Base-by-base conservation (phyloP, 345 rosid species). In the Populus davidiana region DNA sequence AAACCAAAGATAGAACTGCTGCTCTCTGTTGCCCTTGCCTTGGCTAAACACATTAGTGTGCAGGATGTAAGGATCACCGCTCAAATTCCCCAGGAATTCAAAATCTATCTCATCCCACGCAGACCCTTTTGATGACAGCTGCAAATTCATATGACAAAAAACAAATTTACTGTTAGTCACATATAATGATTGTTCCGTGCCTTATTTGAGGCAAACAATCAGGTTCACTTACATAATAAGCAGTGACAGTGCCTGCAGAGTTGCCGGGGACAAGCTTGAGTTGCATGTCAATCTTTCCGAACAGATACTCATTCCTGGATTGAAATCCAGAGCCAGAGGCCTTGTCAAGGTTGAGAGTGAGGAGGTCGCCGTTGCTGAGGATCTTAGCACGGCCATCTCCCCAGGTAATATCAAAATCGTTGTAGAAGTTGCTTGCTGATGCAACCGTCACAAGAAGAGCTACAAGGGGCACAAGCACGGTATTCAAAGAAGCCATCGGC, bases 171-270 rank as follows among this genome's bases (percentile, higher is more conserved):
- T 8, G 29, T 10, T 5, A 21, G 29, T 23, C 13, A 25, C 10
- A 10, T 62, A 25, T 8, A 11, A 62, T 62, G 66, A 25, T 21
- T n/a, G 23, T 21, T 20, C 1, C 21, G 29, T 9, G 12, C 13
- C 25, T 23, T 10, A 1, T 3, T 20, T 7, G 27, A 62, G 33
- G 6, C 4, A 62, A 25, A 29, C 23, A 23, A 25, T 62, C 27
- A 23, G 11, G 33, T 27, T 21, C 3, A 72, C 89, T 87, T 85
- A 93, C 94, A 29, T 90, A 90, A 79, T 80, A 90, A 16, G 97
- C 85, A 1, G 92, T 91, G 74, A 92, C 93, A 27, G 95, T 91
- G 77, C 97, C 97, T 1, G 97, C 97, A 5, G 97, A 92, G 47
- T 92, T 91, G 25, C 93, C 94, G 1, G 89, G 84, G 17, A 91